phyloP scores from a whole-genome alignment of 2,329 filamentous ascomycete species.

The Aspergillus nomiae region DNA sequence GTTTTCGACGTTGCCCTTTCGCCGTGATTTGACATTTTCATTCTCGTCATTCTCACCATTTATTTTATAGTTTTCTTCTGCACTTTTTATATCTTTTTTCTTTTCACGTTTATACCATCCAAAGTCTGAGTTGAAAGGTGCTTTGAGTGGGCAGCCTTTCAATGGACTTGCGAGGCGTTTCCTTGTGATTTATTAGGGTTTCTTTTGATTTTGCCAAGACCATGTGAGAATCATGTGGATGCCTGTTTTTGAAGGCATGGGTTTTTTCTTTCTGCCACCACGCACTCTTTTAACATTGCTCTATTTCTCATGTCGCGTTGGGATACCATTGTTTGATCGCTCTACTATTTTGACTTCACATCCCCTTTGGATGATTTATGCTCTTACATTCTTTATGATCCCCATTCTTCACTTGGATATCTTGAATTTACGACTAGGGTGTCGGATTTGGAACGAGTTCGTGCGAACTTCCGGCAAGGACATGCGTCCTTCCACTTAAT shows the following conservation, averaged over 20 bases:
- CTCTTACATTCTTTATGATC: conserved; percentile 6
- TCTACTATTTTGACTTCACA: conserved; percentile 15
- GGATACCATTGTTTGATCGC: conserved; percentile 23
- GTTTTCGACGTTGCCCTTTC: conserved; percentile 2
- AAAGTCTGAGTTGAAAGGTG: not conserved
- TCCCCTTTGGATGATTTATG: conserved; percentile 17
- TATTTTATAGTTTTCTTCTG: conserved; percentile 12
- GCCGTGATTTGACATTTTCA: conserved; percentile 4
- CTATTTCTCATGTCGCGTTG: conserved; percentile 15
- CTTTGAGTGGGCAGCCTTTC: not conserved
- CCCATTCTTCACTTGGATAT: not conserved
- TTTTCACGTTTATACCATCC: conserved; percentile 7
- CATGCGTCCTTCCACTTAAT: conserved; percentile 19
- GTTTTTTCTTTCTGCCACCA: conserved; percentile 3
- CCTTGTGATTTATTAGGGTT: conserved; percentile 7
- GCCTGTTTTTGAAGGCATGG: conserved; percentile 7
- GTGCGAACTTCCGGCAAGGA: conserved; percentile 4
- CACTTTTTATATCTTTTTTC: not conserved
- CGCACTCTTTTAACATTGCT: conserved; percentile 10
- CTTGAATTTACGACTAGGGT: conserved; percentile 6
- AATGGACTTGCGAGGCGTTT: conserved; percentile 14
- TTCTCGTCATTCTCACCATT: conserved; percentile 7
- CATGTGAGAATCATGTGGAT: conserved; percentile 17
- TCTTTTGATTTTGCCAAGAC: conserved; percentile 8
- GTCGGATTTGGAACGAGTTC: not conserved